phyloP scores from a whole-genome alignment of 305 asterid species.

The Plantago lanceolata region DNA sequence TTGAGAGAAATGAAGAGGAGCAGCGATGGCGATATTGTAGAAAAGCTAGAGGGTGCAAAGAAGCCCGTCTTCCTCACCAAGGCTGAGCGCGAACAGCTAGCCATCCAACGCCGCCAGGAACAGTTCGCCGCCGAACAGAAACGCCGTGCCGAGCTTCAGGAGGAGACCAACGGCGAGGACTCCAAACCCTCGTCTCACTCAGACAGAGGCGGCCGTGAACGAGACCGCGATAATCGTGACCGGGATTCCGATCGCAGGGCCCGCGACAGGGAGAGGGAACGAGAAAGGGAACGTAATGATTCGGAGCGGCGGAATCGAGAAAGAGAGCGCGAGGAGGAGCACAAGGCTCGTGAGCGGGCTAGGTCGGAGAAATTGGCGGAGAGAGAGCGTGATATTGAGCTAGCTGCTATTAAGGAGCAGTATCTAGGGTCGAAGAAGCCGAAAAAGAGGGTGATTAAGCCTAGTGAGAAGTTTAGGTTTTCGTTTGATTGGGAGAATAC shows the following conservation, averaged over 20 bases:
- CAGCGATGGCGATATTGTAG: not conserved
- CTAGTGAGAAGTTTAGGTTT: conserved; percentile 67
- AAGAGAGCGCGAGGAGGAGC: conserved; percentile 68
- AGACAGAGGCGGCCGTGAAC: conserved; percentile 31
- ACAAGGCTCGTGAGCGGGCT: conserved; percentile 56
- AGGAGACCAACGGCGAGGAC: conserved; percentile 16
- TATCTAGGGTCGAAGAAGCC: conserved; percentile 80
- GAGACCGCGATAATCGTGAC: conserved; percentile 36
- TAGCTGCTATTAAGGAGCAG: conserved; percentile 79
- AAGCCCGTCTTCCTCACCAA: conserved; percentile 59
- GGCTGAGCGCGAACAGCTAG: conserved; percentile 53
- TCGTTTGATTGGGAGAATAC: conserved; percentile 95
- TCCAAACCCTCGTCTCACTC: conserved; percentile 24
- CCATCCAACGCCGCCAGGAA: conserved; percentile 51
- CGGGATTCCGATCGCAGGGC: conserved; percentile 36
- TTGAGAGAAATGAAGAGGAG: not conserved
- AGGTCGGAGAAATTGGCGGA: conserved; percentile 61
- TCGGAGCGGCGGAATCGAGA: conserved; percentile 60
- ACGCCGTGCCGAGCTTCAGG: conserved; percentile 41
- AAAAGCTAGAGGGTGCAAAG: conserved; percentile 26
- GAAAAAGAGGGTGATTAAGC: conserved; percentile 78
- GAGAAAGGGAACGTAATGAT: conserved; percentile 37
- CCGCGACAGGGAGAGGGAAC: conserved; percentile 40
- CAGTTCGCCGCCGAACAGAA: conserved; percentile 40
- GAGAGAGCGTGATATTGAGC: conserved; percentile 68